A percentile compares a stretch with the other conserved stretches of the same genome.
These are phyloP conservation scores for Hysterangium stoloniferum DNA, from an alignment of 768 basidiomycete species.

Conservation along the genomic window DNA sequence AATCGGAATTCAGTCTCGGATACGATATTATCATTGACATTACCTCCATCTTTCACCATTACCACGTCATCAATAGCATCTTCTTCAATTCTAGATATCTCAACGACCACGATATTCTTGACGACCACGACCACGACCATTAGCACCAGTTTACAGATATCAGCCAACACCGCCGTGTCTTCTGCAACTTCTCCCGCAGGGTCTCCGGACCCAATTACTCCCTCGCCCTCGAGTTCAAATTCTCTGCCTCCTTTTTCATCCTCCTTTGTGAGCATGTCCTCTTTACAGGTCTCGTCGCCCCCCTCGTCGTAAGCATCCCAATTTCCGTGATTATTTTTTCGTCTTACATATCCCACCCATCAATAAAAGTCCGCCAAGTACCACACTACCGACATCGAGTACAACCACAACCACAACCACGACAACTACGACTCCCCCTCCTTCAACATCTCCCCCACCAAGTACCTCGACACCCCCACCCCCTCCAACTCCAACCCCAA, in stretches of 20 bases:
- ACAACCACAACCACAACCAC: no score
- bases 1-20: constrained; percentile 3
- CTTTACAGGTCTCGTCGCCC: neutral
- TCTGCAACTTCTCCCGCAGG: no score
- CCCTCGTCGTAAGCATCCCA: neutral
- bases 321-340: constrained; percentile 17
- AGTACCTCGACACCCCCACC: constrained; percentile 9
- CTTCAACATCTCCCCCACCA: constrained; percentile 14
- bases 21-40: neutral
- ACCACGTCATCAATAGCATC: constrained; percentile 16
- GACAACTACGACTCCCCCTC: neutral
- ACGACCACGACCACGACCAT: no score
- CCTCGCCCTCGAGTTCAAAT: no score
- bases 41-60: constrained; percentile 15
- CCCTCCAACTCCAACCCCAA: no score
- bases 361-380: no score
- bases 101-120: no score
- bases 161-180: neutral
- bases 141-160: neutral
- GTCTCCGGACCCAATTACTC: no score
- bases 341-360: constrained; percentile 17
- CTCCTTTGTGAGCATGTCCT: neutral
- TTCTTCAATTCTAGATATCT: no score
- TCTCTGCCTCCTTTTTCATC: no score
- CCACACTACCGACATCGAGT: no score